Evolutionary conservation across 2,329 filamentous ascomycete species (phyloP).

Genomic region (Phialemonium atrogriseum): DNA sequence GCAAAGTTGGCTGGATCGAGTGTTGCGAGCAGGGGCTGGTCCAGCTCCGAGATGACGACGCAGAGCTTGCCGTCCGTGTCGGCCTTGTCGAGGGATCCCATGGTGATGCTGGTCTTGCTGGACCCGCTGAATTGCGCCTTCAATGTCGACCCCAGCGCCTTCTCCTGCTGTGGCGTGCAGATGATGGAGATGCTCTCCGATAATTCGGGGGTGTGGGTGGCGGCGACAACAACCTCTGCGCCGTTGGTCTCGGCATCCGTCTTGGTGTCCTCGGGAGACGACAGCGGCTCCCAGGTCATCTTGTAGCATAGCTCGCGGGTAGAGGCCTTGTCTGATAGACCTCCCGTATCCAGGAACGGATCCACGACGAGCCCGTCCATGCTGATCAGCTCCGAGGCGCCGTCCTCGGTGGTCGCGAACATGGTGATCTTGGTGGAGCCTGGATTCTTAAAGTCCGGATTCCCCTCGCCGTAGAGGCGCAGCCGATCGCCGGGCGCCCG

Average conservation of each 20-base stretch:
- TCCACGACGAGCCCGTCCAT: no score
- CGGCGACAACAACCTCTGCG: neutral
- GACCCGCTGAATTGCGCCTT: conserved; percentile 7
- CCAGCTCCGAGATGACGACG: conserved; percentile 16
- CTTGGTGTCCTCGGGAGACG: no score
- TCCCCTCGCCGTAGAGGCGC: no score
- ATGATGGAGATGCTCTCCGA: no score
- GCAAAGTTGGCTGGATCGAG: conserved; percentile 9
- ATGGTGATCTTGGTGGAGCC: no score
- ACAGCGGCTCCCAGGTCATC: conserved; percentile 13
- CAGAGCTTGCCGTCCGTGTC: conserved; percentile 9
- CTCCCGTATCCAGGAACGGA: no score
- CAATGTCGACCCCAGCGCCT: conserved; percentile 6
- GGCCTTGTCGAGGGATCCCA: conserved; percentile 6
- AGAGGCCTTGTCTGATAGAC: neutral
- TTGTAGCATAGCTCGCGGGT: conserved; percentile 17
- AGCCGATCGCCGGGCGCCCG: no score
- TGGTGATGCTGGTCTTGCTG: no score
- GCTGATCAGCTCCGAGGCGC: neutral
- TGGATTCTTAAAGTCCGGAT: no score
- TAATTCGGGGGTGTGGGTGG: neutral
- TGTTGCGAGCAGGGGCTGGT: conserved; percentile 10
- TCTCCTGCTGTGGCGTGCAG: no score
- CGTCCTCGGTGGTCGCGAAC: no score
- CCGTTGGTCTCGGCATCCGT: neutral